These are phyloP conservation scores for Atkinsonella hypoxylon DNA, from an alignment of 2,329 filamentous ascomycete species.

Conservation along the genomic window DNA sequence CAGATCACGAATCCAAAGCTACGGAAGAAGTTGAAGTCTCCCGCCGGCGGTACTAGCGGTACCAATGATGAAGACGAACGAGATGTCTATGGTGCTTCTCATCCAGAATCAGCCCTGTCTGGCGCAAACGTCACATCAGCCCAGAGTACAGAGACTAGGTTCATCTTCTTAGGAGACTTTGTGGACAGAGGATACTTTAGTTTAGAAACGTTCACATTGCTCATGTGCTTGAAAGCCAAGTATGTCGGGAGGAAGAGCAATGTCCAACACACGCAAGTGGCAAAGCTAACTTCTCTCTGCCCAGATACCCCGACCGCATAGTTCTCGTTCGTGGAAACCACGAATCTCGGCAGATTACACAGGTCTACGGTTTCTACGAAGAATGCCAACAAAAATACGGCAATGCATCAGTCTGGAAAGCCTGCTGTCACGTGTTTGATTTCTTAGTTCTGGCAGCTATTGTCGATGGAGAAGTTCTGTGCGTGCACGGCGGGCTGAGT, in stretches of 20 bases:
- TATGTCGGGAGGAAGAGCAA: slow-evolving; percentile 18
- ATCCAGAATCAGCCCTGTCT: slow-evolving; percentile 21
- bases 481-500: slow-evolving; percentile 84
- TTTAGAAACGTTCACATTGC: slow-evolving; percentile 91
- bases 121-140: slow-evolving; percentile 23
- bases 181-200: slow-evolving; percentile 97
- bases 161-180: slow-evolving; percentile 70
- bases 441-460: slow-evolving; percentile 94
- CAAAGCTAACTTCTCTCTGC: not conserved
- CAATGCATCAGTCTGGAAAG: slow-evolving; percentile 99
- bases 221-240: slow-evolving; percentile 84
- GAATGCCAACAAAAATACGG: slow-evolving; percentile 98
- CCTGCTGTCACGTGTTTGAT: slow-evolving; percentile 98
- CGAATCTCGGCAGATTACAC: slow-evolving; percentile 93
- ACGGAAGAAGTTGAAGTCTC: slow-evolving; percentile 64
- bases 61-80: slow-evolving; percentile 39
- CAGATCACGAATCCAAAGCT: slow-evolving; percentile 81
- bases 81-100: slow-evolving; percentile 14
- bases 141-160: slow-evolving; percentile 42
- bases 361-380: slow-evolving; percentile 98
- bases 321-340: slow-evolving; percentile 96
- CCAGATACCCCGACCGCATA: slow-evolving; percentile 84
- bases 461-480: slow-evolving; percentile 96
- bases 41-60: slow-evolving; percentile 26
- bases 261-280: too few relatives aligned